Percentiles rank a stretch among this genome's conserved stretches.
These are phyloP conservation scores for Teratosphaeriaceae sp. DNA, from an alignment of 2,329 filamentous ascomycete species.

Conservation along the genomic window DNA sequence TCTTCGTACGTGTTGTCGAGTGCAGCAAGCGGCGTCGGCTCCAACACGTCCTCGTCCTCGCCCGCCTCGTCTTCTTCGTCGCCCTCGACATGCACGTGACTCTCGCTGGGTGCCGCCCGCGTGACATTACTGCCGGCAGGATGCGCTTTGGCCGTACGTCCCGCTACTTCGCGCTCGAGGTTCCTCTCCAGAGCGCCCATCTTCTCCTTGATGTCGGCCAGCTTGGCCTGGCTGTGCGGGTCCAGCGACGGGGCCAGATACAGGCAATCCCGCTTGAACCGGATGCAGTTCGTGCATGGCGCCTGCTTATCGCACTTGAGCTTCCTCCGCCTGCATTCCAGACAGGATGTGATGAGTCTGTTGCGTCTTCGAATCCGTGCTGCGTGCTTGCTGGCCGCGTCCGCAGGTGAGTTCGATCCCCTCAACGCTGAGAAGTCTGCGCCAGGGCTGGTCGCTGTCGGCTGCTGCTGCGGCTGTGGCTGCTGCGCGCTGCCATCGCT, in stretches of 20 bases:
- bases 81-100: constrained; percentile 37
- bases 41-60: constrained; percentile 53
- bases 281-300: constrained; percentile 62
- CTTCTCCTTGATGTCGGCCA: constrained; percentile 73
- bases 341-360: constrained; percentile 58
- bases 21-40: constrained; percentile 56
- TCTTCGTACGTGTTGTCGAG: constrained; percentile 64
- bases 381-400: background rate
- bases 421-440: constrained; percentile 1
- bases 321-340: constrained; percentile 68
- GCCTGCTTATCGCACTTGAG: constrained; percentile 69
- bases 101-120: constrained; percentile 1
- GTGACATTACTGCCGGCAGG: constrained; percentile 19
- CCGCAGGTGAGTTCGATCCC: constrained; percentile 4
- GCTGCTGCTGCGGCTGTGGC: constrained; percentile 29
- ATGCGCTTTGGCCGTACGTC: constrained; percentile 26
- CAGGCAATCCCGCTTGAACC: constrained; percentile 47
- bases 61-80: constrained; percentile 48
- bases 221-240: constrained; percentile 59
- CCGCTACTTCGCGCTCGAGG: constrained; percentile 61
- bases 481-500: background rate
- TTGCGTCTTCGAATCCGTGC: constrained; percentile 23
- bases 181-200: constrained; percentile 65
- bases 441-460: background rate
- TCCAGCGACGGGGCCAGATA: constrained; percentile 65